phyloP scores from a whole-genome alignment of 768 basidiomycete genomes.

The Daedaleopsis nitida region DNA sequence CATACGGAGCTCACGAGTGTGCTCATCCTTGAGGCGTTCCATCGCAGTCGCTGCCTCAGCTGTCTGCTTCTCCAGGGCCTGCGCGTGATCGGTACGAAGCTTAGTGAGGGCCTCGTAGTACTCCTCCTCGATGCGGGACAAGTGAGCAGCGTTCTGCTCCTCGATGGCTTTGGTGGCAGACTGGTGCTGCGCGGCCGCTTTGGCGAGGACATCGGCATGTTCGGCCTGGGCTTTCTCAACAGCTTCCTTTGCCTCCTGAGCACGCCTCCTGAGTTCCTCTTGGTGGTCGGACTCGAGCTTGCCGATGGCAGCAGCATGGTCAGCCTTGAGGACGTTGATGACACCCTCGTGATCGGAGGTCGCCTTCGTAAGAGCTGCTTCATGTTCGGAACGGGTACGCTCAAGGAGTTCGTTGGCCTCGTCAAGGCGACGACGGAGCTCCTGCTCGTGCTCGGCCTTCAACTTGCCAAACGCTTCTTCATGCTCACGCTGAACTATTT shows the following conservation, averaged over 20 bases:
- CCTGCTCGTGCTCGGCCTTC: conserved; percentile 37
- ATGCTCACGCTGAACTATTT: conserved; percentile 53
- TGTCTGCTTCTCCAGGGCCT: conserved; percentile 61
- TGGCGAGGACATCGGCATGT: conserved; percentile 54
- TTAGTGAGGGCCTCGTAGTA: conserved; percentile 82
- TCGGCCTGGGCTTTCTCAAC: conserved; percentile 52
- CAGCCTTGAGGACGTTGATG: conserved; percentile 59
- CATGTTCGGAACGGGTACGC: conserved; percentile 55
- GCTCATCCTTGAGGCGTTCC: conserved; percentile 77
- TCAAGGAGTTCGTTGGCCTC: conserved; percentile 57
- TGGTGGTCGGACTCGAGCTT: conserved; percentile 52
- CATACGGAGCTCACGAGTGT: conserved; percentile 71
- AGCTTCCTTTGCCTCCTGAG: conserved; percentile 52
- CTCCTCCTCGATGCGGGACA: conserved; percentile 76
- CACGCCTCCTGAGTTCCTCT: conserved; percentile 50
- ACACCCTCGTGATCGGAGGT: conserved; percentile 53
- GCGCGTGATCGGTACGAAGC: conserved; percentile 71
- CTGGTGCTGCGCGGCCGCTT: conserved; percentile 54
- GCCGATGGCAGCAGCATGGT: conserved; percentile 58
- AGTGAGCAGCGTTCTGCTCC: conserved; percentile 53
- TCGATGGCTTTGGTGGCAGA: conserved; percentile 62
- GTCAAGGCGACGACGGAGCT: conserved; percentile 51
- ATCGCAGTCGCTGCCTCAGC: conserved; percentile 61
- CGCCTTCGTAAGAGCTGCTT: conserved; percentile 47
- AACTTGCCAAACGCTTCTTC: conserved; percentile 62